These are phyloP conservation scores for Zanthoxylum bungeanum DNA, from an alignment of 345 rosid genomes.

Conservation along the genomic window DNA sequence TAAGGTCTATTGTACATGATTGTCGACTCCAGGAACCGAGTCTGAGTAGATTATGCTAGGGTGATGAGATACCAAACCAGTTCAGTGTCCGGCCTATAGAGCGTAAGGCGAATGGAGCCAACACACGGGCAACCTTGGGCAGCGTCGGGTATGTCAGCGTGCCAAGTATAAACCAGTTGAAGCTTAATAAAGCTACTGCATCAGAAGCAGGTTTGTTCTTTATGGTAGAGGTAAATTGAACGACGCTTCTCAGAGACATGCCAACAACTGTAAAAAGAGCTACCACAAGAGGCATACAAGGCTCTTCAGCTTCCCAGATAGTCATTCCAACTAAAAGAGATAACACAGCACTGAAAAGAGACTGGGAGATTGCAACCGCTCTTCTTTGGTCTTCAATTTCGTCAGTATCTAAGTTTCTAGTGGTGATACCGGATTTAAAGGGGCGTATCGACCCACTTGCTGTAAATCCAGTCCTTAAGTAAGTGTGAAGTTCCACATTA, in stretches of 20 bases:
- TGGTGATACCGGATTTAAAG: conserved; percentile 15
- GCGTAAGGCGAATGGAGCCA: conserved; percentile 25
- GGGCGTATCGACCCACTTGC: conserved; percentile 29
- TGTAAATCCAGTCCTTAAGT: conserved; percentile 14
- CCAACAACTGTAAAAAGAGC: conserved; percentile 71
- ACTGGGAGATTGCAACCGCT: conserved; percentile 50
- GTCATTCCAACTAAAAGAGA: conserved; percentile 66
- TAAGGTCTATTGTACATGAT: conserved; percentile 9
- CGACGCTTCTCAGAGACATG: conserved; percentile 68
- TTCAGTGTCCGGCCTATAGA: conserved; percentile 13
- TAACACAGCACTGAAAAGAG: conserved; percentile 55
- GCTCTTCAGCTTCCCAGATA: conserved; percentile 56
- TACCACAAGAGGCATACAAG: conserved; percentile 76
- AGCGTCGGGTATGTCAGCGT: conserved; percentile 64
- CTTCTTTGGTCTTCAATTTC: conserved; percentile 33
- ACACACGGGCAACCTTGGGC: conserved; percentile 45
- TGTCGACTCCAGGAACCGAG: neutral
- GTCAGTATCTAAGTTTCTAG: conserved; percentile 23
- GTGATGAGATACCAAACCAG: conserved; percentile 27
- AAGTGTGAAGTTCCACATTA: conserved; percentile 12
- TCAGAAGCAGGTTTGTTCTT: conserved; percentile 69
- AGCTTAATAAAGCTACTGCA: conserved; percentile 73
- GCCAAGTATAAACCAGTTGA: conserved; percentile 84
- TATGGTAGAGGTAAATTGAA: conserved; percentile 61
- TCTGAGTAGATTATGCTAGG: conserved; percentile 15